Conservation (phyloP, 176 grass and related monocot genomes). For the Oryza meridionalis region DNA sequence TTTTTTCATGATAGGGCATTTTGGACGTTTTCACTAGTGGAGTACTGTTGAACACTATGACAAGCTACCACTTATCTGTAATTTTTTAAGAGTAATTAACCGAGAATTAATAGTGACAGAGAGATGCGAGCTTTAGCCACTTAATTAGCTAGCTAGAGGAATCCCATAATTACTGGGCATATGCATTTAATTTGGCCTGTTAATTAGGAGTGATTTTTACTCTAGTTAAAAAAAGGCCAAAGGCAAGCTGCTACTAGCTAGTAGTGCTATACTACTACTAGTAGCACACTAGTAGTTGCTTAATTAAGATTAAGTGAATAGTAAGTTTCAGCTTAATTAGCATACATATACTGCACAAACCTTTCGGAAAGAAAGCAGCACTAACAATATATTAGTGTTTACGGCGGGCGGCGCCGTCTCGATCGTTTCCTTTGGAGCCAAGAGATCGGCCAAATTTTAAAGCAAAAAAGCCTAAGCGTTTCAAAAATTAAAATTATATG, state of each 20-base stretch:
- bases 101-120: constrained; percentile 19
- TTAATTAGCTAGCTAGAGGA: background rate
- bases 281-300: background rate
- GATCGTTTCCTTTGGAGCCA: background rate
- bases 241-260: background rate
- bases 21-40: background rate
- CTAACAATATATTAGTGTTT: constrained; percentile 33
- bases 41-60: background rate
- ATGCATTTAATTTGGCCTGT: background rate
- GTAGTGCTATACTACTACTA: background rate
- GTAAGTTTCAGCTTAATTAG: background rate
- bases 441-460: constrained; percentile 16
- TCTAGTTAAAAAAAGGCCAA: background rate
- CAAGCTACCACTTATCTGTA: background rate
- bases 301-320: constrained; percentile 4
- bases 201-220: constrained; percentile 21
- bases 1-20: background rate
- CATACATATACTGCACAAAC: background rate
- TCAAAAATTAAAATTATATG: background rate
- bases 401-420: constrained; percentile 40
- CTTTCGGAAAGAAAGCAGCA: constrained; percentile 39
- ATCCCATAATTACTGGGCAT: constrained; percentile 34
- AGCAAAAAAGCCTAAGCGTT: constrained; percentile 2
- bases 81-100: constrained; percentile 22
- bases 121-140: constrained; percentile 26